Conservation (phyloP, 345 rosid species). For the Turritis glabra region DNA sequence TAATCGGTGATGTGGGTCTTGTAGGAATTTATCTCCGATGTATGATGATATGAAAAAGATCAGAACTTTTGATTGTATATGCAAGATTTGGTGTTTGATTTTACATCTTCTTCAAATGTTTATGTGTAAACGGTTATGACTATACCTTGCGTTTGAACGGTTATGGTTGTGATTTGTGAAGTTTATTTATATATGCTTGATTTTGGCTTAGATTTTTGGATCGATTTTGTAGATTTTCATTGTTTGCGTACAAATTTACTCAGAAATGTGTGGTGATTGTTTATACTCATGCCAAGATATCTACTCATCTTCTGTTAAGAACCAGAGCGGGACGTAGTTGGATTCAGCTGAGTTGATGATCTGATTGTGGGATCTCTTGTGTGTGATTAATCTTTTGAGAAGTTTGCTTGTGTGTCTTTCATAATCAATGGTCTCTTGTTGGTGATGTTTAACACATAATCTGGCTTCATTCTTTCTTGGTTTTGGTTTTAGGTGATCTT, state of each 20-base stretch:
- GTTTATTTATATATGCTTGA: conserved; percentile 4
- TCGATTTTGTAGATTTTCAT: neutral
- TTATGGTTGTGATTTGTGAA: conserved; percentile 16
- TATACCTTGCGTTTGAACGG: neutral
- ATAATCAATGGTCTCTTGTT: neutral
- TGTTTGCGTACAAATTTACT: neutral
- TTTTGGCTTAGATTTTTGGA: neutral
- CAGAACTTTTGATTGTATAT: conserved; percentile 34
- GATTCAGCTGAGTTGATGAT: neutral
- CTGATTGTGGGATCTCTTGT: neutral
- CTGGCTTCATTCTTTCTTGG: neutral
- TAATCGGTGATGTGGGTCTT: neutral
- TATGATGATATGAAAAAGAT: neutral
- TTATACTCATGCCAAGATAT: no score
- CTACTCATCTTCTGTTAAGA: neutral
- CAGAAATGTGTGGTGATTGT: no score
- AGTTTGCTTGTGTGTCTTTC: neutral
- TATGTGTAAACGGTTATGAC: neutral
- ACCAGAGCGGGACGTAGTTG: neutral
- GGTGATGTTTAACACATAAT: neutral
- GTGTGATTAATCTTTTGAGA: neutral
- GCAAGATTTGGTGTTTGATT: conserved; percentile 14
- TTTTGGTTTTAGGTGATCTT: neutral
- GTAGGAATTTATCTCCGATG: conserved; percentile 15
- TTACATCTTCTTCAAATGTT: neutral